These are phyloP conservation scores for Fragilaria crotonensis DNA, from an alignment of 108 stramenopile genomes.

Conservation along the genomic window DNA sequence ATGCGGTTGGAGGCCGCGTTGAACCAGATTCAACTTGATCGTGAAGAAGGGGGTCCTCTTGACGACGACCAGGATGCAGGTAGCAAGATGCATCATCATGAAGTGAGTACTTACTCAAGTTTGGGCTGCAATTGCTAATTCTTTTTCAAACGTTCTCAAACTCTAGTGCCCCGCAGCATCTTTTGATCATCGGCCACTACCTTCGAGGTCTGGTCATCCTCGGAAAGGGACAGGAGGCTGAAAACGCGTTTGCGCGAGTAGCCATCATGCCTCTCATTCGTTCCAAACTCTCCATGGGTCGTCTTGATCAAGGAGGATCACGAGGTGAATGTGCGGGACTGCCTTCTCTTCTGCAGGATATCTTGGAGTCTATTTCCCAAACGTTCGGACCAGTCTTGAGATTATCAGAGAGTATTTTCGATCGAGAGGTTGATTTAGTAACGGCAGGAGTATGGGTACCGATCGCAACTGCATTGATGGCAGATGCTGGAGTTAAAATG, in stretches of 20 bases:
- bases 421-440: slow-evolving; percentile 57
- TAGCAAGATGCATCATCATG: not conserved
- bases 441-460: slow-evolving; percentile 86
- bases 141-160: not conserved
- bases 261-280: slow-evolving; percentile 86
- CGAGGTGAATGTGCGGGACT: slow-evolving; percentile 85
- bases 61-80: slow-evolving; percentile 10
- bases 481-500: slow-evolving; percentile 81
- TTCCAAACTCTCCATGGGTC: slow-evolving; percentile 77
- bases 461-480: slow-evolving; percentile 78
- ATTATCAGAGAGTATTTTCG: slow-evolving; percentile 66
- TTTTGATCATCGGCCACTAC: slow-evolving; percentile 66
- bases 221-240: slow-evolving; percentile 66
- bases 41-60: slow-evolving; percentile 8
- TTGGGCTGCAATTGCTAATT: not conserved
- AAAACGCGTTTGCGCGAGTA: slow-evolving; percentile 75
- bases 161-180: slow-evolving; percentile 8
- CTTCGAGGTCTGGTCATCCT: slow-evolving; percentile 72
- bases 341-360: slow-evolving; percentile 62
- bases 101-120: not conserved
- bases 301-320: slow-evolving; percentile 80
- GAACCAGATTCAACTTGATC: slow-evolving; percentile 27
- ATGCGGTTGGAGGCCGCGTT: slow-evolving; percentile 53
- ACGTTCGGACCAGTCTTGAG: slow-evolving; percentile 59
- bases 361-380: slow-evolving; percentile 37